Base-by-base conservation (phyloP, 2,329 filamentous ascomycete genomes). In the Stagonosporopsis chrysanthemi region DNA sequence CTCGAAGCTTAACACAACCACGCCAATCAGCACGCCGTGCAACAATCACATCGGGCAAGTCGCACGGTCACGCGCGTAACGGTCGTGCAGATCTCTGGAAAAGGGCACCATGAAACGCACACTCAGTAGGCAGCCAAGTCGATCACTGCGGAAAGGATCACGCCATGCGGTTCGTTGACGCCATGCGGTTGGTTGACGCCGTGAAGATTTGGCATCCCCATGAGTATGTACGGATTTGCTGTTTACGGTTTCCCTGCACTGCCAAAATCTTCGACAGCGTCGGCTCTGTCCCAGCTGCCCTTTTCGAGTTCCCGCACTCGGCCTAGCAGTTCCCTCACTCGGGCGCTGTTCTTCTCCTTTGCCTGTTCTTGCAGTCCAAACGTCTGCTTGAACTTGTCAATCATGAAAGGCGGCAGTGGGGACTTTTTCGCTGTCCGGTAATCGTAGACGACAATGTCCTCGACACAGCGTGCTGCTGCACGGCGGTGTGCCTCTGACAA, bases 371-470 rank as follows among this genome's bases (percentile, higher is more conserved):
- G 89, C 63, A 84, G 72, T 40, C 79, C 75, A 79, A 84, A 90
- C 14, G 84, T 86, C 44, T 82, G 75, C 51, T 78, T 76, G 66
- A 92, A 86, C 43, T 84, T 82, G 7, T 84, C 79, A 41, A 86
- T 71, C 79, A 90, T 86, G 65, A 88, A 91, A 0, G 80, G 77
- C 45, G 81, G 82, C 42, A 91, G 73, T 2, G 79, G 69, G 2
- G 81, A 81, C 76, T 89, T 90, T 70, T 78, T 81, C 9, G 78
- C 84, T 24, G 76, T 72, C 28, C 74, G 78, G 74, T 92, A 91
- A 77, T 96, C 89, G 76, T 95, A 96, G 0, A 91, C 81, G 9
- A 90, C 89, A 56, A 91, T 86, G 64, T 94, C 90, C 76, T 97
- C 93, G 26, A 86, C 81, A 54, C 89, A 90, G 40, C 88, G 81